Base-by-base conservation (phyloP, 164 flowering plant species). In the Brasenia schreberi region DNA sequence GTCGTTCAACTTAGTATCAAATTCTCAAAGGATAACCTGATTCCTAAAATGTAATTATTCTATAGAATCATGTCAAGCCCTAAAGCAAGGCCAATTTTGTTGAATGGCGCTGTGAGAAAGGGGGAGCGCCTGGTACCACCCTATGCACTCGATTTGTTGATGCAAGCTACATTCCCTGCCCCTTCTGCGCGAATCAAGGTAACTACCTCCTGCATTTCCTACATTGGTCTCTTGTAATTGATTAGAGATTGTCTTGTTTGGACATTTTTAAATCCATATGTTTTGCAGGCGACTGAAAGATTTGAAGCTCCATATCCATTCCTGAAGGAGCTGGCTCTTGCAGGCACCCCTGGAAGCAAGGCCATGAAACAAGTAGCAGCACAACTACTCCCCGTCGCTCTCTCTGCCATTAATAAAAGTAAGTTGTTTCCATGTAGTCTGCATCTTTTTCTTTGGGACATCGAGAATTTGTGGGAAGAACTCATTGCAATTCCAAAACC, bases 81-180 rank as follows among this genome's bases (percentile, higher is more conserved):
- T 59, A 93, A 90, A 76, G 92, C 96, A 66, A 86, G 85, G 17
- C 49, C 82, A 23, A 81, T 90, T 63, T 75, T 93, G 61, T 56
- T 86, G 56, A 93, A 85, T 80, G 85, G 88, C 61, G 95, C 94
- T 75, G 89, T 86, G 18, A 81, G 88, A 64, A 93, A 90, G 74
- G 97, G 97, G 17, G 98, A 90, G 74, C 89, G 97, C 27, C 45
- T 90, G 75, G 77, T 93, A 43, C 97, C 96, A 64, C 97, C 98
- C 53, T 75, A 84, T 33, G 78, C 89, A 3, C 78, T 90, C 62
- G 97, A 87, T 42, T 43, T 76, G 60, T 71, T 93, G 62, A 70
- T 87, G 82, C 77, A 76, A 62, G 77, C 75, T 39, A 85, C 96
- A 39, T 93, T 87, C 71, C 97, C 98, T 27, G 67, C 81, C 62